phyloP scores from a whole-genome alignment of 106 monocot genomes.

The Posidonia australis region DNA sequence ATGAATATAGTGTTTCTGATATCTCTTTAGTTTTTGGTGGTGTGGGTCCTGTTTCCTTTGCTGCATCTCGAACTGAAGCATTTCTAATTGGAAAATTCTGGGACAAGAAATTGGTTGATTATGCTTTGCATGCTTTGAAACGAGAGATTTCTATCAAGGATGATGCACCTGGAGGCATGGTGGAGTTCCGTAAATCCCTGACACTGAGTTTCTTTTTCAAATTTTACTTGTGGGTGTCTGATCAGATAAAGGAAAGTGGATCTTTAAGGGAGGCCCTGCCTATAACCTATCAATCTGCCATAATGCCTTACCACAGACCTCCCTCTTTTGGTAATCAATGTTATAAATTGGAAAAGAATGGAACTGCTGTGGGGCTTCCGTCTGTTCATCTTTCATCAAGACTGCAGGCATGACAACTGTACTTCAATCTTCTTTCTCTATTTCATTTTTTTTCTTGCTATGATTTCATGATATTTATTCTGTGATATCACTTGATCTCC shows the following conservation, averaged over 20 bases:
- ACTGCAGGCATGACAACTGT: slow-evolving; percentile 47
- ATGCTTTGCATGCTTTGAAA: slow-evolving; percentile 48
- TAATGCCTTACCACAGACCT: slow-evolving; percentile 46
- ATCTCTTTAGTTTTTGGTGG: slow-evolving; percentile 85
- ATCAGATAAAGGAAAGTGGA: slow-evolving; percentile 48
- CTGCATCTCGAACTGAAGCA: slow-evolving; percentile 53
- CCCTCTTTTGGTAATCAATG: slow-evolving; percentile 44
- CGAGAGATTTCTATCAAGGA: slow-evolving; percentile 55
- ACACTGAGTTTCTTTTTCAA: slow-evolving; percentile 98
- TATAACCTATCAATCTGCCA: slow-evolving; percentile 38
- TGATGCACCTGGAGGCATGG: slow-evolving; percentile 97
- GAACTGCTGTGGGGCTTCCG: slow-evolving; percentile 80
- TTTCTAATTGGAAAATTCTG: slow-evolving; percentile 51
- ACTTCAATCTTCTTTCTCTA: slow-evolving; percentile 1
- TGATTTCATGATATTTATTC: not conserved
- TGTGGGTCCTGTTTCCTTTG: slow-evolving; percentile 66
- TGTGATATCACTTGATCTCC: too few species aligned
- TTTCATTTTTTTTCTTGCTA: not conserved
- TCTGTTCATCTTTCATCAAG: slow-evolving; percentile 69
- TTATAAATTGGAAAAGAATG: slow-evolving; percentile 48
- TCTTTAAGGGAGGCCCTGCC: slow-evolving; percentile 19
- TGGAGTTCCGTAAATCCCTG: slow-evolving; percentile 88
- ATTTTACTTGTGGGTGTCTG: slow-evolving; percentile 76
- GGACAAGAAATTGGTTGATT: slow-evolving; percentile 46
- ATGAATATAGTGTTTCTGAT: slow-evolving; percentile 53